A percentile compares a stretch with the other conserved stretches of the same genome.
Evolutionary conservation across 805 yeast species (phyloP).

Genomic region (Saccharomycopsis lassenensis): DNA sequence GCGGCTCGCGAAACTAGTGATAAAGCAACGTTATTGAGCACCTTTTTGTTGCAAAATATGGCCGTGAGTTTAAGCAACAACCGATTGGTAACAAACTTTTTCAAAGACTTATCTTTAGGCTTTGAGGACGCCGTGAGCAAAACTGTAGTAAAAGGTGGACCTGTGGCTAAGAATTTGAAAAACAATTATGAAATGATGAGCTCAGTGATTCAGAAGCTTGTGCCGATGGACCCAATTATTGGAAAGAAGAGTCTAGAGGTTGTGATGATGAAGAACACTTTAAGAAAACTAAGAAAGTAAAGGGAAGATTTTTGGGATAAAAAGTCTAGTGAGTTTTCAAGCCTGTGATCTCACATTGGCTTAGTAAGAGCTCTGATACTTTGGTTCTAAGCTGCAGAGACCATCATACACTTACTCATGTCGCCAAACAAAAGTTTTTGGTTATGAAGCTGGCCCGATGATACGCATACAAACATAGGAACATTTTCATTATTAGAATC

Average conservation of each 20-base stretch:
- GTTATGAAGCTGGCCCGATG: too few species aligned
- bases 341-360: too few species aligned
- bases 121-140: slow-evolving; percentile 31
- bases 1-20: too few species aligned
- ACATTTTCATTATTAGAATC: too few species aligned
- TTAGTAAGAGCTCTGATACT: too few species aligned
- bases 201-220: slow-evolving; percentile 24
- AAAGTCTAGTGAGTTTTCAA: not conserved
- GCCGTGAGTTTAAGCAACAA: slow-evolving; percentile 1
- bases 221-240: too few species aligned
- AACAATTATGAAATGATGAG: slow-evolving; percentile 26
- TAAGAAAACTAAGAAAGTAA: slow-evolving; percentile 4
- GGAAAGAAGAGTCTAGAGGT: slow-evolving; percentile 14
- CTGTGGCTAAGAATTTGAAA: slow-evolving; percentile 34
- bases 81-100: slow-evolving; percentile 21
- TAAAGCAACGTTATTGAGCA: slow-evolving; percentile 1
- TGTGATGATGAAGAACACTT: slow-evolving; percentile 14
- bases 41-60: slow-evolving; percentile 11
- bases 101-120: slow-evolving; percentile 25
- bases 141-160: slow-evolving; percentile 38
- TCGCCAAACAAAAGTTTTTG: too few species aligned
- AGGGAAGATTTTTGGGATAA: not conserved
- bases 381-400: too few species aligned
- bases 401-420: too few species aligned
- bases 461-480: too few species aligned